Evolutionary conservation across 768 basidiomycete genomes (phyloP), one percentile per base, ranked within the genome.

Genomic region (Coprinellus aureogranulatus): DNA sequence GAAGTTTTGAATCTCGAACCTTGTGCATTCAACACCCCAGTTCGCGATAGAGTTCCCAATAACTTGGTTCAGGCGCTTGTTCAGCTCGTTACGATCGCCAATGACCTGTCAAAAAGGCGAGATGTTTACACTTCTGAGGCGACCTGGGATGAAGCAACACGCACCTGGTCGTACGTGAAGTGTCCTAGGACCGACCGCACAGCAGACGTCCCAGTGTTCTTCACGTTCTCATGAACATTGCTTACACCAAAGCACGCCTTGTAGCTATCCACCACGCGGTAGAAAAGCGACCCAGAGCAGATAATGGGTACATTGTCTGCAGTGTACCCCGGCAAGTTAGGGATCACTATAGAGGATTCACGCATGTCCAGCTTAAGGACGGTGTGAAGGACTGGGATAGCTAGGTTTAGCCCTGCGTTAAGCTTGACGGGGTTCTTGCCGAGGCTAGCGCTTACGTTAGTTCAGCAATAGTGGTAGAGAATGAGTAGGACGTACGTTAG

Each of bases 1-100:
- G 75, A 84, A 84, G 0, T 76, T 77, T 62, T 84, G 83, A n/a
- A 83, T 72, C 61, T 84, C 83, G 62, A 83, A 84, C 57, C 81
- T 69, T 6, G 82, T 81, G 55, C 83, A 83, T 54, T 81, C 77
- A 5, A 84, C 81, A 37, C 83, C 83, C 83, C 83, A 84, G 58
- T 73, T 77, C 77, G 80, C 53, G 28, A 82, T 81, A 1, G 79
- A 79, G 34, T 62, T 75, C 18, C 83, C 82, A 56, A 84, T 83
- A 16, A 80, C 75, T 2, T 62, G 67, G 57, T 81, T 77, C 27
- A 84, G 62, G 28, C 75, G 74, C 42, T 68, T 70, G 62, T 84
- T 84, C 14, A 82, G 70, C 46, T 75, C 77, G 57, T 83, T 84
- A n/a, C 83, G 71, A 62, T 82, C 81, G 2, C 75, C 70, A 26